Evolutionary conservation across 176 grass and related monocot species (phyloP).

Genomic region (Zoysia japonica): DNA sequence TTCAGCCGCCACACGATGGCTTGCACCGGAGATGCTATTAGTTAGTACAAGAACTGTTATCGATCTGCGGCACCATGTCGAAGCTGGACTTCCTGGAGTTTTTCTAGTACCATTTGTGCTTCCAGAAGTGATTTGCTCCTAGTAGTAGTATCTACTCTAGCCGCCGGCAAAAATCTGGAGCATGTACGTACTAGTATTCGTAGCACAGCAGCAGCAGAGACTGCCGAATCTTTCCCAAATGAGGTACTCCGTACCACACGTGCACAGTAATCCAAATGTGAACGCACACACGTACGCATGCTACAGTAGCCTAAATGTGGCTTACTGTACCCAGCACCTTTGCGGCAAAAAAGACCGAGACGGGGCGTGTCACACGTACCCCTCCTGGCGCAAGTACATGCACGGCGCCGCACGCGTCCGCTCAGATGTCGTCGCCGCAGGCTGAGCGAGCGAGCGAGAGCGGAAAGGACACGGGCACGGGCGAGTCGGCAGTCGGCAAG

Average conservation of each 20-base stretch:
- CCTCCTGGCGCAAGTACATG: not conserved
- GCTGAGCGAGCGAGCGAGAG: not conserved
- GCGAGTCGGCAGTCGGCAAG: constrained; percentile 20
- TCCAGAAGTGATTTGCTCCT: too few relatives aligned
- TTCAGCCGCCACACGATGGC: constrained; percentile 28
- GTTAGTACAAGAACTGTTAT: too few relatives aligned
- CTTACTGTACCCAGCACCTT: not conserved
- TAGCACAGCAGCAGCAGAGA: too few relatives aligned
- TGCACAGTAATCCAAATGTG: not conserved
- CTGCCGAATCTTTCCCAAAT: not conserved
- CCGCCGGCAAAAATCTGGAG: too few relatives aligned
- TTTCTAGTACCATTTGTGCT: too few relatives aligned
- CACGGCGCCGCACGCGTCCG: not conserved
- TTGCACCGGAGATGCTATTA: not conserved
- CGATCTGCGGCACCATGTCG: too few relatives aligned
- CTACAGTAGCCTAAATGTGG: constrained; percentile 11
- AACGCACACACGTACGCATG: not conserved
- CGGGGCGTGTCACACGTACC: not conserved
- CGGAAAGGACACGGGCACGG: not conserved
- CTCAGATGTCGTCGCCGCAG: not conserved
- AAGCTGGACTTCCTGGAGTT: too few relatives aligned
- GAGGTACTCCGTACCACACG: not conserved
- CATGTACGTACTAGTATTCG: too few relatives aligned
- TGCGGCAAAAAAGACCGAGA: not conserved
- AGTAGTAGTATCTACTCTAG: too few relatives aligned